These are phyloP conservation scores for Gremmenia infestans DNA, from an alignment of 2,329 filamentous ascomycete genomes.

Conservation along the genomic window DNA sequence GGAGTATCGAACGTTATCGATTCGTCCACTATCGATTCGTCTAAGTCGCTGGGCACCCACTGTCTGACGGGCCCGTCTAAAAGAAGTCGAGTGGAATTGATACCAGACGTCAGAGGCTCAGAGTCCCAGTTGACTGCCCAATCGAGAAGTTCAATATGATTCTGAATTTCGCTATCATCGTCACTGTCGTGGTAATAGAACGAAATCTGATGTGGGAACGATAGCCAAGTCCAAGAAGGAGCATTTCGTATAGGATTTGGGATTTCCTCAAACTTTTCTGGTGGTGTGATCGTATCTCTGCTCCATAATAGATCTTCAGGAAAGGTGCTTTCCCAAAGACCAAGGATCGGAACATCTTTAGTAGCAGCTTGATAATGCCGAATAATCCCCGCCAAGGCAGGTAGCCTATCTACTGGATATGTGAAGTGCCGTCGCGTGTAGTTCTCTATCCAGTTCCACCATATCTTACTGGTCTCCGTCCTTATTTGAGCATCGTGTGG, in stretches of 20 bases:
- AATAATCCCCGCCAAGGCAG: slow-evolving; percentile 28
- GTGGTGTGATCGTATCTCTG: not conserved
- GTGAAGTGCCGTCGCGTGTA: slow-evolving; percentile 2
- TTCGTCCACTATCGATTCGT: too few species aligned
- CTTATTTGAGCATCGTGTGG: not conserved
- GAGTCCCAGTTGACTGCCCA: not conserved
- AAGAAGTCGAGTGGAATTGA: slow-evolving; percentile 1
- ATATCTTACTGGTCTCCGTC: not conserved
- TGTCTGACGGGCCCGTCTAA: not conserved
- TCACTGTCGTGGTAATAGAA: not conserved
- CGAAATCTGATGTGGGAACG: not conserved
- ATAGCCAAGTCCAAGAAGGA: slow-evolving; percentile 4
- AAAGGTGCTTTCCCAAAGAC: not conserved
- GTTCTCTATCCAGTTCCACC: slow-evolving; percentile 5
- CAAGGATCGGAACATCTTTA: slow-evolving; percentile 24
- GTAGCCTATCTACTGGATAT: not conserved
- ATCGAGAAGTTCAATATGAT: not conserved
- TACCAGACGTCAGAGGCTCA: not conserved
- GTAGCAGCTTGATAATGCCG: slow-evolving; percentile 17
- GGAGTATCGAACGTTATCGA: not conserved
- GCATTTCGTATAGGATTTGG: not conserved
- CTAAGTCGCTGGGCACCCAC: not conserved
- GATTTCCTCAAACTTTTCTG: not conserved
- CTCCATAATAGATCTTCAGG: slow-evolving; percentile 1
- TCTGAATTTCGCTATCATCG: not conserved